Percentiles rank a stretch among this genome's conserved stretches.
phyloP scores from a whole-genome alignment of 257 asterid genomes.

The Mentha longifolia region DNA sequence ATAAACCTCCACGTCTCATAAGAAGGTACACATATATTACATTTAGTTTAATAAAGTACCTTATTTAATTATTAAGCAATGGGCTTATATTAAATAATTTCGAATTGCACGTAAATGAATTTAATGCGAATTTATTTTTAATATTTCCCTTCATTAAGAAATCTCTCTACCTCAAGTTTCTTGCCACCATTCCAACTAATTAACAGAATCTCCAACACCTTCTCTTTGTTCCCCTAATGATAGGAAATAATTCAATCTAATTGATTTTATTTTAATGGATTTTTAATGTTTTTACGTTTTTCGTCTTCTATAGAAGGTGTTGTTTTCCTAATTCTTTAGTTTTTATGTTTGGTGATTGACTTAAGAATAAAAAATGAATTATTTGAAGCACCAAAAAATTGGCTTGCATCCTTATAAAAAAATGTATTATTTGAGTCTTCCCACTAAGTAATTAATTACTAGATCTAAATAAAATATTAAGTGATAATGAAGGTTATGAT shows the following conservation, averaged over 20 bases:
- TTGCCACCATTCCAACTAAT: neutral
- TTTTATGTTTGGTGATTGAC: no score
- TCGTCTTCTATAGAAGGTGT: no score
- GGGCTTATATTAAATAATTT: neutral
- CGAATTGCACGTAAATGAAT: neutral
- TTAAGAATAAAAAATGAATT: neutral
- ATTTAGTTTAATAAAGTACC: neutral
- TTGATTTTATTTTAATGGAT: no score
- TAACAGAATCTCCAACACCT: no score
- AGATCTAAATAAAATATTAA: neutral
- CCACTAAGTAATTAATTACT: neutral
- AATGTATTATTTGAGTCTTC: neutral
- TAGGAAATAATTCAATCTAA: no score
- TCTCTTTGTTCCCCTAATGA: no score
- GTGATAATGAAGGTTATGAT: slow-evolving; percentile 18
- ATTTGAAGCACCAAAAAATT: neutral
- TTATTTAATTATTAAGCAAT: neutral
- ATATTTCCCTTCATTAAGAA: neutral
- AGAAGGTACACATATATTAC: slow-evolving; percentile 20
- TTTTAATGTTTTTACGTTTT: no score
- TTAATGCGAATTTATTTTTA: neutral
- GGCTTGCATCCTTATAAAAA: neutral
- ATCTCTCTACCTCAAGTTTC: neutral
- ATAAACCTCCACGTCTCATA: slow-evolving; percentile 30
- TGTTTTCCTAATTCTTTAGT: no score